phyloP scores from a whole-genome alignment of 495 filamentous ascomycete species.

The Peziza echinospora region DNA sequence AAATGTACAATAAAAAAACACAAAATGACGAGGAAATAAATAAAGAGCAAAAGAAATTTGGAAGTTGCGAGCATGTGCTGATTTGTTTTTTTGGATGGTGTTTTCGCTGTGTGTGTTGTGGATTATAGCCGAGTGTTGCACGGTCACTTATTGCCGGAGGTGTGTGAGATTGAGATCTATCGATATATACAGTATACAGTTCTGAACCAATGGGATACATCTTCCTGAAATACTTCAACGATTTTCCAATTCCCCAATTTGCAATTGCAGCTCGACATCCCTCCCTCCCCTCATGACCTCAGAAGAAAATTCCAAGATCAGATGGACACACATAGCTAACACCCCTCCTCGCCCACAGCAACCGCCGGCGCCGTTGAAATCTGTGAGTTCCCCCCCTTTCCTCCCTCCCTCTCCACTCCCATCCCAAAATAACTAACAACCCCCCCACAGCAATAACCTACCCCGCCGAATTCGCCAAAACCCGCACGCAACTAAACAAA shows the following conservation, averaged over 20 bases:
- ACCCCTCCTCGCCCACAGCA: constrained; percentile 15
- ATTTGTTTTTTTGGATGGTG: too few species aligned
- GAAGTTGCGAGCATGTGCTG: too few species aligned
- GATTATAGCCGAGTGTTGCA: constrained; percentile 48
- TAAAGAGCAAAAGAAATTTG: too few species aligned
- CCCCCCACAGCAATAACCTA: constrained; percentile 65
- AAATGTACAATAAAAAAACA: too few species aligned
- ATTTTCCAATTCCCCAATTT: neutral
- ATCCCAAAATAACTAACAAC: neutral
- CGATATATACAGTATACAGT: too few species aligned
- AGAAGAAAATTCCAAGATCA: neutral
- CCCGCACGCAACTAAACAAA: constrained; percentile 79
- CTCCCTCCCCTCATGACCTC: neutral
- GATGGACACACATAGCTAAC: neutral
- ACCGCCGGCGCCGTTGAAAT: constrained; percentile 90
- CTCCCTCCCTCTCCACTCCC: constrained; percentile 1
- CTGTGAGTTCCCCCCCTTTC: constrained; percentile 27
- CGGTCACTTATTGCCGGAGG: constrained; percentile 71
- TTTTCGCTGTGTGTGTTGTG: too few species aligned
- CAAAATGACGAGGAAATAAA: too few species aligned
- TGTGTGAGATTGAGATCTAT: neutral
- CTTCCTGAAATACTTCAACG: neutral
- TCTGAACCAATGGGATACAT: too few species aligned
- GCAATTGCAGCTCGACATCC: neutral
- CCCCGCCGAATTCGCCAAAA: constrained; percentile 96